Evolutionary conservation across 164 flowering plant genomes (phyloP), one percentile per base, ranked within the genome.

Genomic region (Magnolia changhungtana): DNA sequence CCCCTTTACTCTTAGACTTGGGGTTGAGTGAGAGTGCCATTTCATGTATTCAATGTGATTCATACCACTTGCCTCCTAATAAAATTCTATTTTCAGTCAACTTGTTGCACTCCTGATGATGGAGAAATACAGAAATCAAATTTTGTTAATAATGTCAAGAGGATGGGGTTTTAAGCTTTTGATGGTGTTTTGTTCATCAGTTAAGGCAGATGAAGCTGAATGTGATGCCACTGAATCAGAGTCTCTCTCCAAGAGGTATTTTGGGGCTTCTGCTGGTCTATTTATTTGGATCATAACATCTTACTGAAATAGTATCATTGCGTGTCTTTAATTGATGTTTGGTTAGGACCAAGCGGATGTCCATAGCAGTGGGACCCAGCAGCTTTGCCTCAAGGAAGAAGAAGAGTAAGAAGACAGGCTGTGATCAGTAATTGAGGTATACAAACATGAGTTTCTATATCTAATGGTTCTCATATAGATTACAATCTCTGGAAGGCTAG

Each of bases 381-480:
- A 90, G 90, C 81, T 86, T 84, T 87, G 92, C 93, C 59, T 86
- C 94, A 1, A 90, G 90, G 80, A 93, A 93, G 87, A 95, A 93
- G 87, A 90, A 89, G 84, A 90, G 14, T 8, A 70, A 50, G 24
- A 86, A 2, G 74, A 24, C 27, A 37, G 45, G 75, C 65, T 59
- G 8, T 50, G 51, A 70, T 7, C 58, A 21, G 49, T 63, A 74
- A 21, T 20, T 67, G 78, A 76, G 66, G 64, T 59, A 50, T 20
- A 29, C 55, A 10, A 50, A 70, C 18, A 11, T 55, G 3, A 55
- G 61, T 55, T 55, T 55, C 61, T 11, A 8, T 55, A 11, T 16
- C 61, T 55, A 11, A 11, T 55, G 18, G 67, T 64, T 19, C 13
- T 18, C 7, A n/a, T 11, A 64, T 8, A n/a, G 24, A 18, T 64